Evolutionary conservation across 176 grass and related monocot species (phyloP), one percentile per base, ranked within the genome.

Genomic region (Saccharum spontaneum): DNA sequence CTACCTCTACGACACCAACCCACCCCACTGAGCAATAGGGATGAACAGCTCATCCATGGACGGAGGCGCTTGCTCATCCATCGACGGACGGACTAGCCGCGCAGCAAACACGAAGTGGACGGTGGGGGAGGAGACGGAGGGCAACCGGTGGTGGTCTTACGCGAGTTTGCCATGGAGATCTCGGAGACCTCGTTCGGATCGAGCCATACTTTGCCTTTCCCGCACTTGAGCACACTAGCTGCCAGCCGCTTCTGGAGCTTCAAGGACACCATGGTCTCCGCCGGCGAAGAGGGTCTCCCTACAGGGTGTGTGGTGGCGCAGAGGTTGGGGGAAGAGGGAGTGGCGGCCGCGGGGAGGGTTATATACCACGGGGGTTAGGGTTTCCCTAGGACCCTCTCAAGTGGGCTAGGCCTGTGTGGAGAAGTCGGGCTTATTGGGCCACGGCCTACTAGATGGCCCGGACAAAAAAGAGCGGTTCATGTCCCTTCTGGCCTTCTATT

Each of bases 171-270:
- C 74, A 76, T 76, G 31, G 74, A 76, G 74, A 76, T 76, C 49
- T 57, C 50, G 3, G 31, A 57, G 49, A 76, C 50, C 33, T 76
- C 49, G 9, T 76, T 76, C 5, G 49, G 74, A 33, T 76, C 74
- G 0, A 76, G 6, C 74, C 74, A 76, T 1, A 76, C 49, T 10
- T 76, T 76, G 0, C 85, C 85, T 37, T 90, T 90, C 4, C 85
- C 84, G 26, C 85, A 87, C 75, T 90, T 87, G 46, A 90, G 85
- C 0, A 87, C 85, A 45, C 80, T 80, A 1, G 85, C 40, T 22
- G 89, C 64, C 16, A 90, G 89, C 5, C 89, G 72, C 89, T 90
- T 90, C 80, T 87, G 89, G 4, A 87, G 89, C 31, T 87, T 90
- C 0, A 90, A 66, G 12, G 89, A 87, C 24, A 90, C 89, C 89